Conservation (phyloP, 331 rosid species). For the Rosa hybrid region DNA sequence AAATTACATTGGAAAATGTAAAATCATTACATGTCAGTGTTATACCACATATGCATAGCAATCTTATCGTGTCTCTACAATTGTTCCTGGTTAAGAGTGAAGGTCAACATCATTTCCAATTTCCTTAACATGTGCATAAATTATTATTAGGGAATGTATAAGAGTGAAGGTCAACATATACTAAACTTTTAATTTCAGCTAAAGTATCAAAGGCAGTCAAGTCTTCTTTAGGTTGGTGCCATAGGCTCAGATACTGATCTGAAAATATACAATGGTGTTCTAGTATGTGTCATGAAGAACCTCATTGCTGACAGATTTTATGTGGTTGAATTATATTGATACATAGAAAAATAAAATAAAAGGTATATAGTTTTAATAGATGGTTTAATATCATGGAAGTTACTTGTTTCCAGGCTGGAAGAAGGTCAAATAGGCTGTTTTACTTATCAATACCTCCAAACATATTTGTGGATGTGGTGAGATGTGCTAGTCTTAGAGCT, state of each 20-base stretch:
- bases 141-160: not conserved
- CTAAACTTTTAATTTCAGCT: not conserved
- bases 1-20: not conserved
- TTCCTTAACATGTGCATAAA: not conserved
- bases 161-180: not conserved
- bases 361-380: not conserved
- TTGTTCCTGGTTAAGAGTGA: not conserved
- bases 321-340: conserved; percentile 3
- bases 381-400: conserved; percentile 19
- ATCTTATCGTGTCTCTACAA: not conserved
- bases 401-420: conserved; percentile 65
- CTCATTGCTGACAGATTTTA: conserved; percentile 6
- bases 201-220: not conserved
- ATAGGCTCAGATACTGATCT: not conserved
- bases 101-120: conserved; percentile 1
- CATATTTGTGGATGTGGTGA: conserved; percentile 84
- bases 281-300: conserved; percentile 3
- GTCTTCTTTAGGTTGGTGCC: not conserved
- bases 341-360: not conserved
- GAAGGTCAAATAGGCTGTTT: conserved; percentile 71
- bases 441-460: conserved; percentile 94
- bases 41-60: not conserved
- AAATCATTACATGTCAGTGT: not conserved
- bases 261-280: conserved; percentile 10
- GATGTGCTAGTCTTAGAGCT: conserved; percentile 81